A percentile compares a stretch with the other conserved stretches of the same genome.
Conservation (phyloP, 2,329 filamentous ascomycete species). For the Monilinia polystroma region DNA sequence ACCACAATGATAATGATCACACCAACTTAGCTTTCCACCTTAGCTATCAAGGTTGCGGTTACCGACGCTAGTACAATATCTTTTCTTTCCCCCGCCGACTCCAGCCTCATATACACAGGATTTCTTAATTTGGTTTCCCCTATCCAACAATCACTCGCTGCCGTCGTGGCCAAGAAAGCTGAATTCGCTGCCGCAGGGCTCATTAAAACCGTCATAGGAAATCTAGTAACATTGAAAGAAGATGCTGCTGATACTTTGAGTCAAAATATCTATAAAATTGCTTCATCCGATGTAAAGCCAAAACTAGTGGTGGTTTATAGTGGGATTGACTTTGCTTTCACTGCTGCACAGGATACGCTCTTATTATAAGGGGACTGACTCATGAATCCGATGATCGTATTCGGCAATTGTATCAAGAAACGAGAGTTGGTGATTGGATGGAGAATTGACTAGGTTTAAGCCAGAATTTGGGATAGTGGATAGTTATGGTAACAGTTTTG, state of each 20-base stretch:
- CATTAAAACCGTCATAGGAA: conserved; percentile 16
- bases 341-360: neutral
- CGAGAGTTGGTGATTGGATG: neutral
- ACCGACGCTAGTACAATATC: conserved; percentile 24
- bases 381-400: neutral
- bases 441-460: neutral
- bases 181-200: conserved; percentile 24
- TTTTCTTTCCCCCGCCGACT: conserved; percentile 24
- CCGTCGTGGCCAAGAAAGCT: conserved; percentile 26
- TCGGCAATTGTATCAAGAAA: neutral
- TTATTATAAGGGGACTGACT: neutral
- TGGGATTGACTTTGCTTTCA: neutral
- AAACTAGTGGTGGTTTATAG: neutral
- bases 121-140: conserved; percentile 20
- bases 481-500: neutral
- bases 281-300: conserved; percentile 23
- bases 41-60: conserved; percentile 16
- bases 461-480: neutral
- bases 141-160: conserved; percentile 22
- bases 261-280: conserved; percentile 26
- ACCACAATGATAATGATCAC: neutral
- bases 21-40: conserved; percentile 3
- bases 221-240: conserved; percentile 21
- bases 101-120: conserved; percentile 22
- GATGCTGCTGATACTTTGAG: conserved; percentile 27